Conservation (phyloP, 176 grass and related monocot genomes). For the Triticum urartu region DNA sequence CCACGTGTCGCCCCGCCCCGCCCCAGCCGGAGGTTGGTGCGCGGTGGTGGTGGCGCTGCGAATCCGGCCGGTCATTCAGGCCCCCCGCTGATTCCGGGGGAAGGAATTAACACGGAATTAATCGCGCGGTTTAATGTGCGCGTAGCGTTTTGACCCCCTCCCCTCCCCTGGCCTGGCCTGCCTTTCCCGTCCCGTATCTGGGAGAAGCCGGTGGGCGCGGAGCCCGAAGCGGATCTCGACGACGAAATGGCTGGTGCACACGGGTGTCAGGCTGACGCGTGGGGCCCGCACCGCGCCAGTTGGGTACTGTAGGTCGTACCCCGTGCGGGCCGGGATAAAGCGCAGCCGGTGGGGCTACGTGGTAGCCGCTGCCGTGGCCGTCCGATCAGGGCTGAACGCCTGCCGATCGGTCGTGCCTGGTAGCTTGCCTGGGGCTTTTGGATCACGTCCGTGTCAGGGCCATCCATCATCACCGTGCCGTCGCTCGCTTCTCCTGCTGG, state of each 20-base stretch:
- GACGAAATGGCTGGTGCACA: slow-evolving; percentile 30
- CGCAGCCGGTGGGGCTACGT: neutral
- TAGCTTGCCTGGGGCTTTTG: neutral
- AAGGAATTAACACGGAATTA: slow-evolving; percentile 1
- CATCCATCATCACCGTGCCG: neutral
- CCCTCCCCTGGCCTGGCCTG: neutral
- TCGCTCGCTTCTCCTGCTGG: neutral
- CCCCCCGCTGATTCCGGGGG: neutral
- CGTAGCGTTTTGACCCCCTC: neutral
- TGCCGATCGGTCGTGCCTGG: neutral
- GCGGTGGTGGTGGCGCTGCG: neutral
- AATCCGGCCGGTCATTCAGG: neutral
- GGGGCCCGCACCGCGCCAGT: neutral
- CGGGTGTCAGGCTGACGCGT: neutral
- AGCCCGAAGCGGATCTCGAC: slow-evolving; percentile 40
- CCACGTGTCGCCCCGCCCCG: neutral
- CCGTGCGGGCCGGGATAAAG: neutral
- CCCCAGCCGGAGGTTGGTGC: too few species aligned
- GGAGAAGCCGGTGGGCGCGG: slow-evolving; percentile 11
- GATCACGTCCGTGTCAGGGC: neutral
- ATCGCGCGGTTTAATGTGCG: neutral
- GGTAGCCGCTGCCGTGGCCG: neutral
- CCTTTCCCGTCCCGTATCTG: slow-evolving; percentile 9
- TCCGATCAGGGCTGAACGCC: slow-evolving; percentile 28
- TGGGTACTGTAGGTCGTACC: neutral